Conservation (phyloP, 257 asterid genomes). For the Ballota nigra region DNA sequence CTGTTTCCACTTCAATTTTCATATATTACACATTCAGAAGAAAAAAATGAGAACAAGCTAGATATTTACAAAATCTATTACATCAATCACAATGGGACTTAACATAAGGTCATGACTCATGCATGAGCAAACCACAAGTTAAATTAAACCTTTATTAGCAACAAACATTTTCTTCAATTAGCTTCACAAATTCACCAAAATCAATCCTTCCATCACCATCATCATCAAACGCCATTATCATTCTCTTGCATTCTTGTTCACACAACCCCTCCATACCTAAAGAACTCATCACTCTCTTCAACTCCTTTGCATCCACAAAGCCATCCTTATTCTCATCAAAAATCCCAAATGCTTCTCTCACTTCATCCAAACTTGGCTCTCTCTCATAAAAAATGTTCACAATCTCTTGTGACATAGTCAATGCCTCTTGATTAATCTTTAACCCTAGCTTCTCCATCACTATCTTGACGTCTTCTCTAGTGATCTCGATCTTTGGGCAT, state of each 20-base stretch:
- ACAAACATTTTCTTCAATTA: constrained; percentile 38
- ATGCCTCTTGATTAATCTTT: background rate
- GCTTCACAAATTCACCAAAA: constrained; percentile 51
- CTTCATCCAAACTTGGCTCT: constrained; percentile 45
- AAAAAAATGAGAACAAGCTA: background rate
- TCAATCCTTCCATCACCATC: constrained; percentile 49
- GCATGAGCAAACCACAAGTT: background rate
- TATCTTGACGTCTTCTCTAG: constrained; percentile 27
- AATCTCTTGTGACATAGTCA: constrained; percentile 7
- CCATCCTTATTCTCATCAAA: constrained; percentile 58
- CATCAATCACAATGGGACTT: background rate
- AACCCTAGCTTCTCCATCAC: constrained; percentile 41
- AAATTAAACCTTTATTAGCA: background rate
- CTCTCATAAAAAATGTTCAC: constrained; percentile 36
- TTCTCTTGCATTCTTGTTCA: constrained; percentile 35
- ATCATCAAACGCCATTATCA: constrained; percentile 50
- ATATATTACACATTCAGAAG: too few species aligned
- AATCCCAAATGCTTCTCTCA: constrained; percentile 45
- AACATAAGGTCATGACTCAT: background rate
- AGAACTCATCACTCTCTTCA: constrained; percentile 31
- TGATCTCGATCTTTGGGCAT: background rate
- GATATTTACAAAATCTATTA: background rate
- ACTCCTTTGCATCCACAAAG: constrained; percentile 48
- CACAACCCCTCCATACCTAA: constrained; percentile 34
- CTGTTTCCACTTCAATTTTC: too few species aligned